Base-by-base conservation (phyloP, 306 rosid species). In the Mimosa pudica region DNA sequence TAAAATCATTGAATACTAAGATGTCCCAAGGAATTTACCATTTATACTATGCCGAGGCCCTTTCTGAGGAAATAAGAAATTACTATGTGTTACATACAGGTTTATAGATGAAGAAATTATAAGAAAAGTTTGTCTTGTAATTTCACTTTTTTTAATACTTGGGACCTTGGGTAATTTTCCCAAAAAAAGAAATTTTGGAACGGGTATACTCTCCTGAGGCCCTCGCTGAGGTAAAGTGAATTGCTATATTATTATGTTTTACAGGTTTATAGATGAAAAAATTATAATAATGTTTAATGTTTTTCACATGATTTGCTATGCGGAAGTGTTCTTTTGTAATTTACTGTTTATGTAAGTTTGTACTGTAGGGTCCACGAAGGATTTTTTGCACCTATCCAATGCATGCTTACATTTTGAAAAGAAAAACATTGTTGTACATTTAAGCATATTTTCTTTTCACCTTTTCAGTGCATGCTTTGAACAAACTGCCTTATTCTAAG, bases 401-500 rank as follows among this genome's bases (percentile, higher is more conserved):
- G 67, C 67, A 61, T 61, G 67, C 17, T 61, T 30, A 10, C 1
- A 73, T 11, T 62, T 62, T 57, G 61, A 42, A 20, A 30, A 46
- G 20, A 32, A 55, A 41, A 51, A 41, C 78, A 14, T 73, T 60
- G 24, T 49, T 35, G 54, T 75, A 72, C 65, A 64, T 82, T 84
- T 73, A 77, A 74, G 74, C 41, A 48, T 80, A 36, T 58, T 10
- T 17, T 62, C 73, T 63, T 73, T 46, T 47, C 67, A 77, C 55
- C 69, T 78, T 76, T 87, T 85, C 98, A 95, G 99, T 95, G 84
- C 98, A 93, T 84, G 91, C 99, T 79, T 93, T 95, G 93, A 95
- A 95, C 93, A 95, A 95, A 88, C 96, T 88, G 71, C 99, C 99
- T 68, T 95, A 95, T 88, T 90, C 98, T 80, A 95, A 95, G 94